Conservation (phyloP, 148 eudicot genomes). For the Vaccinium corymbosum region DNA sequence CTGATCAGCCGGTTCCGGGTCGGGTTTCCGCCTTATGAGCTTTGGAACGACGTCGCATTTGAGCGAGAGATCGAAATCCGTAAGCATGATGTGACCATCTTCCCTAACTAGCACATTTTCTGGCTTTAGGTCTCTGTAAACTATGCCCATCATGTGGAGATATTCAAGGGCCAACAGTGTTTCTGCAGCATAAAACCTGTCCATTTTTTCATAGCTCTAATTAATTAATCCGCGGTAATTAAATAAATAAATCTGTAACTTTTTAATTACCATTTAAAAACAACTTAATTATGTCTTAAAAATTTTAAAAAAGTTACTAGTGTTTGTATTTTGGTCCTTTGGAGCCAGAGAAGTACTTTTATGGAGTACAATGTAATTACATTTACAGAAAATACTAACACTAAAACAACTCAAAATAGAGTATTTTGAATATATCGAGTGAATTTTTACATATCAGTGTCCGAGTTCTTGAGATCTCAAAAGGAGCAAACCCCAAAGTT, state of each 20-base stretch:
- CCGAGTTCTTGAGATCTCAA: no score
- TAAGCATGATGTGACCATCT: constrained; percentile 82
- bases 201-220: background rate
- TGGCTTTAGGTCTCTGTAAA: constrained; percentile 70
- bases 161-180: constrained; percentile 67
- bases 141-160: constrained; percentile 80
- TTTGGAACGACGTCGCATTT: constrained; percentile 68
- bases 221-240: background rate
- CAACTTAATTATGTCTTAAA: no score
- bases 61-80: constrained; percentile 70
- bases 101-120: constrained; percentile 73
- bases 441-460: no score
- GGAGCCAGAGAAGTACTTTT: no score
- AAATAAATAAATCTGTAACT: background rate
- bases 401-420: no score
- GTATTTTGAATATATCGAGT: no score
- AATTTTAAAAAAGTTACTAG: no score
- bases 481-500: no score
- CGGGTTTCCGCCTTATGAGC: constrained; percentile 35
- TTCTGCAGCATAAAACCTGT: constrained; percentile 74
- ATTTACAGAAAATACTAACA: no score
- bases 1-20: background rate
- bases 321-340: no score
- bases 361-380: no score
- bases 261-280: no score